A percentile compares a stretch with the other conserved stretches of the same genome.
Evolutionary conservation across 2,329 filamentous ascomycete species (phyloP).

Genomic region (Fusarium xylarioides): DNA sequence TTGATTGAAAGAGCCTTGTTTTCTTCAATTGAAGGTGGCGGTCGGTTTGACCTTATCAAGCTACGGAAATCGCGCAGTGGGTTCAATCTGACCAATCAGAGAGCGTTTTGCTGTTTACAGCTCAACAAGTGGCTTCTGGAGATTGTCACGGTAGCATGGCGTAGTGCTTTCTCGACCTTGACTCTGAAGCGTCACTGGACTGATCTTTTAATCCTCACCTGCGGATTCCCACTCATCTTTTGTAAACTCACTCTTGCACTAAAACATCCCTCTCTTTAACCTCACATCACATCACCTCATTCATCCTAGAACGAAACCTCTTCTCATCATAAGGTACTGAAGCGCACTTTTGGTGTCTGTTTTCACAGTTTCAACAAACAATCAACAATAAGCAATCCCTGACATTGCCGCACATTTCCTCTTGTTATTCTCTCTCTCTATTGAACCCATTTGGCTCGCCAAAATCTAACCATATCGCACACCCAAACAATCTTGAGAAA

Average conservation of each 20-base stretch:
- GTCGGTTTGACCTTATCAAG: too few relatives aligned
- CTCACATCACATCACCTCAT: conserved; percentile 9
- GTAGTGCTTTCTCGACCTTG: conserved; percentile 22
- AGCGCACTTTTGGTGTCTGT: conserved; percentile 13
- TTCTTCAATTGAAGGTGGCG: too few relatives aligned
- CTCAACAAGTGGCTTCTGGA: too few relatives aligned
- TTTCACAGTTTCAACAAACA: conserved; percentile 2
- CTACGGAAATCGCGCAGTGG: too few relatives aligned
- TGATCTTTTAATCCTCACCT: conserved; percentile 26
- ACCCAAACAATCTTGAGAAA: neutral
- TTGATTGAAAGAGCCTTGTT: too few relatives aligned
- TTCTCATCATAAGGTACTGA: conserved; percentile 1
- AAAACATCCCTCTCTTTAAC: conserved; percentile 17
- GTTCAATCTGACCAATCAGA: too few relatives aligned
- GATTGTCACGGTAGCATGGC: conserved; percentile 28
- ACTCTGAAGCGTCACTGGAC: conserved; percentile 37
- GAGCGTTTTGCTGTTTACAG: too few relatives aligned
- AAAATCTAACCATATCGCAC: conserved; percentile 11
- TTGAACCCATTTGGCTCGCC: conserved; percentile 1
- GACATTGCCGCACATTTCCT: conserved; percentile 3
- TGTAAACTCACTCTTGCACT: conserved; percentile 36
- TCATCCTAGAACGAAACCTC: neutral
- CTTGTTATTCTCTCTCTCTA: conserved; percentile 14
- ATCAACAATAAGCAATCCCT: conserved; percentile 16
- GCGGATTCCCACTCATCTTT: conserved; percentile 37